Percentiles rank a stretch among this genome's conserved stretches.
Evolutionary conservation across 164 flowering plant genomes (phyloP).

Genomic region (Berberis thunbergii): DNA sequence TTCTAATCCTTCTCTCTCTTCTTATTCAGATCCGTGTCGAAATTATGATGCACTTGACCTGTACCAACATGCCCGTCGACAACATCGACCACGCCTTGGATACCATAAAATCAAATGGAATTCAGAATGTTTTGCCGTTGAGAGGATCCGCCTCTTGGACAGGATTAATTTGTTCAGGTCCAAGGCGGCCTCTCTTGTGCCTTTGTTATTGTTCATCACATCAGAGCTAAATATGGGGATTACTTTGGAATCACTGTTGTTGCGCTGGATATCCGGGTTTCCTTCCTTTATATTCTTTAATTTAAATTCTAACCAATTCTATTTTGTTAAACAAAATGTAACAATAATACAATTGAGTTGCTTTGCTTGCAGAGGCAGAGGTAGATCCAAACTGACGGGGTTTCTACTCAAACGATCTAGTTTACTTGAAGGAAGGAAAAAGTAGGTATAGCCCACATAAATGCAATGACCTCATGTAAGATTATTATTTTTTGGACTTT

Average conservation of each 20-base stretch:
- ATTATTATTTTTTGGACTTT: not conserved
- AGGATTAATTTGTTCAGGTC: conserved; percentile 89
- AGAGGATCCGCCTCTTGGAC: conserved; percentile 98
- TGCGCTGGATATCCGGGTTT: conserved; percentile 81
- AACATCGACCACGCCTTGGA: conserved; percentile 82
- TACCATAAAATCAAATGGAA: conserved; percentile 66
- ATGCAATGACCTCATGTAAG: not conserved
- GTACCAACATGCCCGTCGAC: conserved; percentile 96
- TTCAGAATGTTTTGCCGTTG: conserved; percentile 93
- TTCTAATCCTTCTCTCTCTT: not conserved
- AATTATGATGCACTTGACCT: conserved; percentile 99
- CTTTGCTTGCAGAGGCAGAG: conserved; percentile 70
- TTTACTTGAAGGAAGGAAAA: conserved; percentile 54
- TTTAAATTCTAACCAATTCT: not conserved
- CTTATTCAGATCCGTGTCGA: conserved; percentile 56
- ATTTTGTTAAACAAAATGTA: not conserved
- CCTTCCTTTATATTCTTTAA: not conserved
- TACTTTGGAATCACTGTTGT: conserved; percentile 93
- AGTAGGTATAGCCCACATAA: conserved; percentile 29
- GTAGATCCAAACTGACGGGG: conserved; percentile 50
- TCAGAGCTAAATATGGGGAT: conserved; percentile 65
- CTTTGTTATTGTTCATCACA: conserved; percentile 75
- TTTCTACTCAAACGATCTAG: conserved; percentile 64
- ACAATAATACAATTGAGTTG: no score
- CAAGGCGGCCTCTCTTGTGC: conserved; percentile 94